Evolutionary conservation across 768 basidiomycete genomes (phyloP), one percentile per base, ranked within the genome.

Genomic region (Boletus subcaerulescens): DNA sequence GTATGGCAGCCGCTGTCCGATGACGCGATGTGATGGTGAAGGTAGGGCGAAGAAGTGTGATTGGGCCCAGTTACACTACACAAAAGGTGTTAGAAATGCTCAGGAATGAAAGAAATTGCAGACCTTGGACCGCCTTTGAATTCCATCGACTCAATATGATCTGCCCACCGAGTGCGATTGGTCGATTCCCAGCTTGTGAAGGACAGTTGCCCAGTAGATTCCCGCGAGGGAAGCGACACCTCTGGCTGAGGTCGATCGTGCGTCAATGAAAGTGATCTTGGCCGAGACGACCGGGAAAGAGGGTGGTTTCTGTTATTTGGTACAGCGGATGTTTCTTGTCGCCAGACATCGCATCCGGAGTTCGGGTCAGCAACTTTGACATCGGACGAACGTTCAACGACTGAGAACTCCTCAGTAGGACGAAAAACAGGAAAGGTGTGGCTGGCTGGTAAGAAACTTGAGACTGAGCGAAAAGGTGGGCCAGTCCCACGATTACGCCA

Each of bases 201-300:
- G 14, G 68, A 65, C 14, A 70, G 32, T 18, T 68, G 58, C 15
- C 68, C 66, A 1, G 66, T 70, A 51, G 66, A 68, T 52, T 68
- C 64, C 24, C 61, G 61, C 15, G 66, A 64, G 31, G 65, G 59
- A 48, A 67, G 56, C 32, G 60, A 50, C 17, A 31, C 45, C 9
- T 45, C 32, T 2, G 63, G 20, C 42, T 52, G 65, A 36, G 68
- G 64, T 22, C 60, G 57, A 24, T 57, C 57, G 29, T 73, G 59
- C 13, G 61, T 72, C 50, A 71, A 56, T 7, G 69, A 71, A 38
- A 64, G 54, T 31, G 69, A 69, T 49, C 69, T 71, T 22, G 60
- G 63, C n/a, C 69, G 65, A 40, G 56, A 55, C 17, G 59, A 26
- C 11, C 62, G 61, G 26, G 55, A 56, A 29, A 41, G 43, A 46